Percentiles rank a stretch among this genome's conserved stretches.
Evolutionary conservation across 2,329 filamentous ascomycete genomes (phyloP).

Genomic region (Curvularia sp.): DNA sequence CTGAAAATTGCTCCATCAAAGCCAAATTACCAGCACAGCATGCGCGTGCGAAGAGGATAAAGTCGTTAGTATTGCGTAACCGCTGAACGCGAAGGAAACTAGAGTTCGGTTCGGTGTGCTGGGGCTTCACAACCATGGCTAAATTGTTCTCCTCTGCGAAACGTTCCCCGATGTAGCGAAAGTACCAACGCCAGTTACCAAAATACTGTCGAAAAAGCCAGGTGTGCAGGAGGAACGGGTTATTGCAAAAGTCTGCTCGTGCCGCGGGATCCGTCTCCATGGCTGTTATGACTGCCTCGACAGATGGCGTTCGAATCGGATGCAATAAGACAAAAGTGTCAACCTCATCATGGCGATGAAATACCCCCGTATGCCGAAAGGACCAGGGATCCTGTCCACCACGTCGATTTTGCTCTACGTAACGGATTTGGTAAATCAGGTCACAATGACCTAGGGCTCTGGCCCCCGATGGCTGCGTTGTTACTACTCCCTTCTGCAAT

Average conservation of each 20-base stretch:
- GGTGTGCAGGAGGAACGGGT: not conserved
- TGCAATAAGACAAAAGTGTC: not conserved
- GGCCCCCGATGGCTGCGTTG: not conserved
- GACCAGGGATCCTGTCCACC: not conserved
- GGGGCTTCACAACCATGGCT: not conserved
- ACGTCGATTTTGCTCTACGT: not conserved
- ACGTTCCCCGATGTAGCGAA: not conserved
- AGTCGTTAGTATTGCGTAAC: not conserved
- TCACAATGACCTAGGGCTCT: not conserved
- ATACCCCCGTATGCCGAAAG: not conserved
- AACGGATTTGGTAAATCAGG: not conserved
- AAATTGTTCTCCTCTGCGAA: not conserved
- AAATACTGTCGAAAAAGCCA: not conserved
- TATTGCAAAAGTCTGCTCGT: not conserved
- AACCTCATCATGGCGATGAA: not conserved
- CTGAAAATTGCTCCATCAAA: not conserved
- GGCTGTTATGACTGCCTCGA: not conserved
- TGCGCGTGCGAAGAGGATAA: not conserved
- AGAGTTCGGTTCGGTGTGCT: not conserved
- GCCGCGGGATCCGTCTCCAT: not conserved
- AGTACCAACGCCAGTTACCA: not conserved
- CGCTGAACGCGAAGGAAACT: not conserved
- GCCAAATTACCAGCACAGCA: not conserved
- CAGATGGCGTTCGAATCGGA: not conserved
- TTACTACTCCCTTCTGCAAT: not conserved